Percentiles rank a stretch among this genome's conserved stretches.
Conservation (phyloP, 2,329 filamentous ascomycete genomes). For the Exserohilum rostratum region DNA sequence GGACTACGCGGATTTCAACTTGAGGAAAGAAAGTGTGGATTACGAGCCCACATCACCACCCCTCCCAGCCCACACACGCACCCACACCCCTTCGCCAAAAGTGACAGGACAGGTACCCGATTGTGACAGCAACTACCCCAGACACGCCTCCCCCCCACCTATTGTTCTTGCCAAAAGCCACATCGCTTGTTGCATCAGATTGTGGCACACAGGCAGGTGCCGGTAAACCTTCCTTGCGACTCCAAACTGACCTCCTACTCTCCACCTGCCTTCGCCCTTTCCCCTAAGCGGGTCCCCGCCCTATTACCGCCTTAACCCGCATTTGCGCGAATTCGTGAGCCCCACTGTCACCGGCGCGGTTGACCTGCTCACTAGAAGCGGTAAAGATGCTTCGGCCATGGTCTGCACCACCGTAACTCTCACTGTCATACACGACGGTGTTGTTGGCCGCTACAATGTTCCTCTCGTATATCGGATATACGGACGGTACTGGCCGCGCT, state of each 20-base stretch:
- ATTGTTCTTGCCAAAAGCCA: too few species aligned
- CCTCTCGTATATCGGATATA: conserved; percentile 60
- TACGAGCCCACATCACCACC: too few species aligned
- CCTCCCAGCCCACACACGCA: too few species aligned
- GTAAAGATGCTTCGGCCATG: conserved; percentile 15
- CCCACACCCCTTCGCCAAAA: too few species aligned
- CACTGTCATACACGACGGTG: conserved; percentile 58
- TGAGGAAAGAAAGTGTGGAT: too few species aligned
- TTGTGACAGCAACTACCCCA: too few species aligned
- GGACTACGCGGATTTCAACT: too few species aligned
- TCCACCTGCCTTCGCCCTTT: conserved; percentile 5
- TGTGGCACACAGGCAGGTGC: background rate
- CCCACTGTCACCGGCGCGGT: conserved; percentile 6
- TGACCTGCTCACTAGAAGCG: conserved; percentile 2
- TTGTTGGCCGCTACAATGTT: conserved; percentile 63
- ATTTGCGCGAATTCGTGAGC: conserved; percentile 30
- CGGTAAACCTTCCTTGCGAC: conserved; percentile 9
- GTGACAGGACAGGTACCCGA: too few species aligned
- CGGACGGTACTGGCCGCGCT: background rate
- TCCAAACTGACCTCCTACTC: conserved; percentile 3
- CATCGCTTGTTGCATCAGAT: too few species aligned
- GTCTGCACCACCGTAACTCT: conserved; percentile 38
- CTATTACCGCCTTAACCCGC: conserved; percentile 35
- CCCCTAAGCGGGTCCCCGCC: conserved; percentile 33
- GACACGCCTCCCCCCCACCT: too few species aligned